Conservation (phyloP, 2,329 filamentous ascomycete species). For the Pleoardoris graminearum region DNA sequence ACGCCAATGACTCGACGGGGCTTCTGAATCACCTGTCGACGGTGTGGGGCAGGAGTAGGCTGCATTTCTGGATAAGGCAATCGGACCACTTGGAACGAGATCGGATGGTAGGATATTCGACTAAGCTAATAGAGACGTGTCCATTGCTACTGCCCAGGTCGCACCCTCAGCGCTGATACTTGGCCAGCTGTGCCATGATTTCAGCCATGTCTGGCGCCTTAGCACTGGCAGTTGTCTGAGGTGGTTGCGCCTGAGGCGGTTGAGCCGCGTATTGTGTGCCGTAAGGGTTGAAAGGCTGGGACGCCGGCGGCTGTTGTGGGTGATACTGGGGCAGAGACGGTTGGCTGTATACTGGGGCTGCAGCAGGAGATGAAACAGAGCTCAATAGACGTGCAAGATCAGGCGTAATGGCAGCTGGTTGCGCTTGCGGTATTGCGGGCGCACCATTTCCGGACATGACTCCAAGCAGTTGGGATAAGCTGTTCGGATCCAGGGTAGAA, state of each 20-base stretch:
- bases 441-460: constrained; percentile 53
- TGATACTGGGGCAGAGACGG: constrained; percentile 38
- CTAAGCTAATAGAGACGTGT: background rate
- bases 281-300: constrained; percentile 10
- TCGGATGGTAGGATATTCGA: background rate
- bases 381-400: constrained; percentile 47
- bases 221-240: background rate
- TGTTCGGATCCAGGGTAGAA: constrained; percentile 67
- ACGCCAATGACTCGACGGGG: no score
- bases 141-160: background rate
- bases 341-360: constrained; percentile 27
- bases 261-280: background rate
- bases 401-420: constrained; percentile 34
- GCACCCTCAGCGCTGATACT: constrained; percentile 57
- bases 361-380: constrained; percentile 32
- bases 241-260: constrained; percentile 27
- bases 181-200: constrained; percentile 73
- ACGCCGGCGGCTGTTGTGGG: constrained; percentile 23
- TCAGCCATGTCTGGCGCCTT: constrained; percentile 61
- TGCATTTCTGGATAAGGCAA: no score
- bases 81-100: no score
- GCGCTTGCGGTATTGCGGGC: constrained; percentile 47
- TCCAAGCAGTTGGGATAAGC: constrained; percentile 71
- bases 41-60: no score
- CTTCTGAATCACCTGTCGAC: no score